A percentile compares a stretch with the other conserved stretches of the same genome.
Conservation (phyloP, 2,329 filamentous ascomycete species). For the Furcasterigmium sp. region DNA sequence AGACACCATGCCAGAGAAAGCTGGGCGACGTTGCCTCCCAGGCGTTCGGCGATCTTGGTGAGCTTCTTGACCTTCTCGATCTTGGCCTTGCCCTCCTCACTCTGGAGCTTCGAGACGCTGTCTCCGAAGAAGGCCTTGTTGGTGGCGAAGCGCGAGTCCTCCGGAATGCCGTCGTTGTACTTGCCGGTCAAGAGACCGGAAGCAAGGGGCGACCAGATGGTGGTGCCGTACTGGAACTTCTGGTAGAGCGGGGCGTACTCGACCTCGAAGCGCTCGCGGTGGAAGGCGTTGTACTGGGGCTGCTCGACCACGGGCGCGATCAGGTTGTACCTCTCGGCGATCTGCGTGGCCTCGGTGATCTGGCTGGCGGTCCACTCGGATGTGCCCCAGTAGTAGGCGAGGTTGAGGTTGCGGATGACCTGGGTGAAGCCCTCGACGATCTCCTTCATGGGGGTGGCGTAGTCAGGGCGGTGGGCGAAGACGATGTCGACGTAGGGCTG, state of each 20-base stretch:
- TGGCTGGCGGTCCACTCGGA: constrained; percentile 65
- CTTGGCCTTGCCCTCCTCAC: constrained; percentile 22
- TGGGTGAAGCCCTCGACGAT: constrained; percentile 66
- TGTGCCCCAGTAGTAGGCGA: constrained; percentile 69
- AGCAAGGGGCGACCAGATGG: constrained; percentile 54
- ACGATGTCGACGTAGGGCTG: constrained; percentile 63
- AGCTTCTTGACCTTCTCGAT: constrained; percentile 20
- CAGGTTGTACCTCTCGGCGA: constrained; percentile 53
- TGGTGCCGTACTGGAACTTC: constrained; percentile 53
- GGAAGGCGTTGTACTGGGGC: constrained; percentile 62
- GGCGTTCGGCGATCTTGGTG: constrained; percentile 15
- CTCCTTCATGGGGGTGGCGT: constrained; percentile 65
- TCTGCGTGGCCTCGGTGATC: constrained; percentile 57
- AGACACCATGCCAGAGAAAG: constrained; percentile 18
- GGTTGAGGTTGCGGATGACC: constrained; percentile 57
- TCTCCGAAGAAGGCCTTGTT: constrained; percentile 53
- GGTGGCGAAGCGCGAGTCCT: constrained; percentile 52
- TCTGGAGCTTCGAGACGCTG: constrained; percentile 43
- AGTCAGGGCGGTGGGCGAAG: constrained; percentile 65
- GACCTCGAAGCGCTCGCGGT: constrained; percentile 56
- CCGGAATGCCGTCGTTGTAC: constrained; percentile 54
- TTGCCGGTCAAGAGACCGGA: constrained; percentile 59
- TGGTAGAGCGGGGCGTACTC: constrained; percentile 60
- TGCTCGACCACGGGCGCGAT: constrained; percentile 63
- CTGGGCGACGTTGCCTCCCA: constrained; percentile 16